Evolutionary conservation across 345 rosid species (phyloP).

Genomic region (Eucalyptus sp.): DNA sequence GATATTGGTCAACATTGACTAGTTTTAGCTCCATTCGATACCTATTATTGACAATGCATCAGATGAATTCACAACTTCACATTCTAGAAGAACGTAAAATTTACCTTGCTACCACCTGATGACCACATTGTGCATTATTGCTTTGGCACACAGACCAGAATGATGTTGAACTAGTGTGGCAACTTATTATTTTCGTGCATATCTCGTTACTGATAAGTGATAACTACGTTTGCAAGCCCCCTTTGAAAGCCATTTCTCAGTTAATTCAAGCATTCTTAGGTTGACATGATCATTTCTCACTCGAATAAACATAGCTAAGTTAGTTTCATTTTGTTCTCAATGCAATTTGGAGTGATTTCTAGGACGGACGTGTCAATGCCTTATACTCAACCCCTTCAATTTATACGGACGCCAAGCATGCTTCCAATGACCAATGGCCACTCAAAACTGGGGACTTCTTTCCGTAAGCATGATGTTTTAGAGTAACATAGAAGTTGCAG

Average conservation of each 20-base stretch:
- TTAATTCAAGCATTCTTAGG: neutral
- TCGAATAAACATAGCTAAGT: neutral
- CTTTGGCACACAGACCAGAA: neutral
- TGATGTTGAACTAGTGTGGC: neutral
- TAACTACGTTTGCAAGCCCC: neutral
- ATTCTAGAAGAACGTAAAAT: neutral
- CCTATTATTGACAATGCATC: neutral
- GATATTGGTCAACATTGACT: neutral
- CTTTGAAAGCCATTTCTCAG: neutral
- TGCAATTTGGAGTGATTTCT: neutral
- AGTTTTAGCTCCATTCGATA: neutral
- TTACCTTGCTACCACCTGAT: neutral
- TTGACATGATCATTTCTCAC: neutral
- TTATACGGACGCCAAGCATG: slow-evolving; percentile 91
- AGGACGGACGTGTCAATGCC: slow-evolving; percentile 97
- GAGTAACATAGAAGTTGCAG: neutral
- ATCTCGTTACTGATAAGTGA: neutral
- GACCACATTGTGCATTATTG: neutral
- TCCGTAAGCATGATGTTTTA: slow-evolving; percentile 51
- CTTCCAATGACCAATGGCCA: slow-evolving; percentile 65
- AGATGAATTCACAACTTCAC: neutral
- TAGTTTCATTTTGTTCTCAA: neutral
- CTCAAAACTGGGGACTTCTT: slow-evolving; percentile 77
- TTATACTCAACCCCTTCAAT: slow-evolving; percentile 94
- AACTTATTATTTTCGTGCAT: neutral